Evolutionary conservation across 192 early-diverging fungal species (phyloP), one percentile per base, ranked within the genome.

Genomic region (Linnemannia elongata): DNA sequence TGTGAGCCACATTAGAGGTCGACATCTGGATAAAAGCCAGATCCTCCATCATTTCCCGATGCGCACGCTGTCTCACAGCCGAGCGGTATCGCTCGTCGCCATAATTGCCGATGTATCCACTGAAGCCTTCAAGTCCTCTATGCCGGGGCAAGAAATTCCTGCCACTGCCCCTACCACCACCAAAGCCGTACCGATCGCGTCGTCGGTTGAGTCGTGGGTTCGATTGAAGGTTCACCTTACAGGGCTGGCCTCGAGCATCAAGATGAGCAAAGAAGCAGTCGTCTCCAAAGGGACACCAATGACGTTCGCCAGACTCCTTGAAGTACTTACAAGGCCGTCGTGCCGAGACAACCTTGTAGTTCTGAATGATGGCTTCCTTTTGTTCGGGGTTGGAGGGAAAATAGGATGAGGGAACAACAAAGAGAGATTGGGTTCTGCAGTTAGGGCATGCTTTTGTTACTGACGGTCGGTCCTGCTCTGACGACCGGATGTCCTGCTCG

Each of bases 381-480:
- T 87, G 79, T 33, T 81, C 85, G 6, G 78, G 36, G 18, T 39
- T 57, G 20, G 85, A 36, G 24, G 85, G 85, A 54, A 87, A 87
- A 54, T 75, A 81, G 15, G 85, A 87, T 9, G 85, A 87, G 12
- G 85, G 85, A 3, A 87, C 79, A 18, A 87, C 68, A 45, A 78
- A 87, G 27, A 87, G 79, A 7, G 85, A 87, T 13, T 71, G 85
- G 18, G 85, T 87, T 24, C 85, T 49, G 27, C 85, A 87, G 52
- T 87, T 87, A 22, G 85, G 85, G 20, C 85, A 87, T 7, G 85
- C 85, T 24, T 87, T 87, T 5, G 85, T 87, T n/a, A 87, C 85
- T 0, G 85, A 87, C 6, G 12, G 30, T 17, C 27, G 81, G 7
- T 68, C 69, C 44, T 74, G 47, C 20, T 75, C 71, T 63, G 36